These are phyloP conservation scores for Lunularia cruciata DNA, from an alignment of 225 moss, liverwort and hornwort genomes.

Conservation along the genomic window DNA sequence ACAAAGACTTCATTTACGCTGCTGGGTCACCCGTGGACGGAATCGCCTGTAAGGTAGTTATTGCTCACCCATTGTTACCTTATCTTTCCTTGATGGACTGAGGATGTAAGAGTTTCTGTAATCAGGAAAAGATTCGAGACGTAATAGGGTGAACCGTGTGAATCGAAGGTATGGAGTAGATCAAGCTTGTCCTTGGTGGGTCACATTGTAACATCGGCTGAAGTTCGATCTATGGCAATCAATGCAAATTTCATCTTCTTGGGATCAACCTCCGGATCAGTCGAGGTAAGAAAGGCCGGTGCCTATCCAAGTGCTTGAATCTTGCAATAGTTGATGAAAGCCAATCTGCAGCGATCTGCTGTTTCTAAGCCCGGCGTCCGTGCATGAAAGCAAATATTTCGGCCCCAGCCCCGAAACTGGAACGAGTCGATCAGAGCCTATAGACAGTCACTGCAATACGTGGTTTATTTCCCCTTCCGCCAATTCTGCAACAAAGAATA, in stretches of 20 bases:
- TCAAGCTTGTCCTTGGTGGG: constrained; percentile 28
- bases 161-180: constrained; percentile 41
- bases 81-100: too few relatives aligned
- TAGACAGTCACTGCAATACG: neutral
- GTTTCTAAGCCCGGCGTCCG: too few relatives aligned
- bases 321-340: neutral
- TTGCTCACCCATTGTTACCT: too few relatives aligned
- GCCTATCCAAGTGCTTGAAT: neutral
- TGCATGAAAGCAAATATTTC: too few relatives aligned
- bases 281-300: constrained; percentile 32
- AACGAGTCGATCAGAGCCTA: neutral
- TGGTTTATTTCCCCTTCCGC: neutral
- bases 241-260: constrained; percentile 45
- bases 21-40: constrained; percentile 49
- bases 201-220: constrained; percentile 25
- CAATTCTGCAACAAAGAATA: too few relatives aligned
- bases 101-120: too few relatives aligned
- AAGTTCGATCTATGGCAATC: constrained; percentile 48
- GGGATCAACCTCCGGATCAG: constrained; percentile 32
- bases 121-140: neutral
- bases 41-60: constrained; percentile 40
- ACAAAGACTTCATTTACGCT: constrained; percentile 35
- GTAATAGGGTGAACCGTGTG: neutral
- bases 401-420: neutral
- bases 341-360: too few relatives aligned